Evolutionary conservation across 495 filamentous ascomycete genomes (phyloP), one percentile per base, ranked within the genome.

Genomic region (Xylaria intraflava): DNA sequence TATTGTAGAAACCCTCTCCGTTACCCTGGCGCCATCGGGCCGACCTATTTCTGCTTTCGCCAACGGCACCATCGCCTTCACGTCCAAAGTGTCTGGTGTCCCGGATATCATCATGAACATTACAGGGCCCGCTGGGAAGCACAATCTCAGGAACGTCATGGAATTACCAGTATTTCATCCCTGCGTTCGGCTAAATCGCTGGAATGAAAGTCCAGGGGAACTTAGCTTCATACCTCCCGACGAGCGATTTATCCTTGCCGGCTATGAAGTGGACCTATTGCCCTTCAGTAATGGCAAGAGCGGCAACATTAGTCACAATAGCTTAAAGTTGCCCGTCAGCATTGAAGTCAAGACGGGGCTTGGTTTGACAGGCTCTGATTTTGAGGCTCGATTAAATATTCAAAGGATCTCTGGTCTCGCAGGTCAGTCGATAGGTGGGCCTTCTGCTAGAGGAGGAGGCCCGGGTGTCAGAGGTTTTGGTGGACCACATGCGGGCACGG

Each of bases 121-220:
- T 38, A 83, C 83, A 0, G 78, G 87, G 2, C 85, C 89, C 0
- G 87, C 87, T 7, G 88, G 88, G 62, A 85, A 71, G 57, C 85
- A 87, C 67, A 79, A 82, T 39, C 78, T 96, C 42, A 81, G 76
- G 27, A 80, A 79, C 46, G 81, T 88, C 22, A 78, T 97, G 49
- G 83, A 90, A 52, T 70, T 95, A n/a, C 92, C 92, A 0, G 90
- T 96, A 0, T 99, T 99, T 64, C 93, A 99, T 62, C 93, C 93
- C 1, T 97, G 90, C 65, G 93, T 99, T 8, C 78, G 94, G 16
- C 71, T 97, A 17, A 84, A 83, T 17, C 74, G 82, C 33, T 99
- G 93, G 93, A 80, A 83, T 50, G 89, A 95, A 51, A 79, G 79
- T 33, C 90, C 93, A 0, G 93, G 93, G 1, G 86, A 95, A 57